phyloP scores from a whole-genome alignment of 768 basidiomycete species.

The Agaricus bisporus region DNA sequence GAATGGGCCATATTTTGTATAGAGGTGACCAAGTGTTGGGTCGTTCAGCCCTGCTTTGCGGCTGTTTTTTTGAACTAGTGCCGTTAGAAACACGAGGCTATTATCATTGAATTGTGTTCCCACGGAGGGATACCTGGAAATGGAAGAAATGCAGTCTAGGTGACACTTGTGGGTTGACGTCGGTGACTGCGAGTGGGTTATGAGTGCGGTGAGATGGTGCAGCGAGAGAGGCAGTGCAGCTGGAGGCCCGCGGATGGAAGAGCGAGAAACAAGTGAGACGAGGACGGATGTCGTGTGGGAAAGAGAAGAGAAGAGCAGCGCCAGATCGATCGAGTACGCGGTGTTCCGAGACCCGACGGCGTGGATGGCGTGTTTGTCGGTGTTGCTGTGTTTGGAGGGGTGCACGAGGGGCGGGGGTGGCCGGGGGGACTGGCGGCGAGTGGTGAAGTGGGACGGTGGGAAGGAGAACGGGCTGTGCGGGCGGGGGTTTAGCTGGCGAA shows the following conservation, averaged over 20 bases:
- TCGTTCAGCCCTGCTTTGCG: background rate
- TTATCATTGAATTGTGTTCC: background rate
- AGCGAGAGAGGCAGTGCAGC: background rate
- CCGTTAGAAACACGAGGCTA: background rate
- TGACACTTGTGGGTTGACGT: background rate
- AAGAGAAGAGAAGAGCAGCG: background rate
- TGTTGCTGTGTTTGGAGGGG: constrained; percentile 9
- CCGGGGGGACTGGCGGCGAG: background rate
- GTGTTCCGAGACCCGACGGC: constrained; percentile 11
- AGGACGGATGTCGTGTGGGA: background rate
- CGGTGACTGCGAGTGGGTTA: no score
- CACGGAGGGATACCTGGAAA: constrained; percentile 4
- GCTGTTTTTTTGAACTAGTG: no score
- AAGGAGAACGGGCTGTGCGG: background rate
- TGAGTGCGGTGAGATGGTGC: no score
- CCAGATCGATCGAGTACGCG: constrained; percentile 9
- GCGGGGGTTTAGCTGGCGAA: background rate
- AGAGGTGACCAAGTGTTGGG: constrained; percentile 1
- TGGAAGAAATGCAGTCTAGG: constrained; percentile 5
- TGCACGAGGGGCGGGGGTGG: constrained; percentile 1
- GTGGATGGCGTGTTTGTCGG: constrained; percentile 9
- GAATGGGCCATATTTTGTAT: background rate
- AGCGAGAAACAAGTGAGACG: background rate
- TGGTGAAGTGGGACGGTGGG: background rate
- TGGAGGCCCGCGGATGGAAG: background rate